phyloP scores from a whole-genome alignment of 2,329 filamentous ascomycete genomes.

The Pseudogymnoascus sp. region DNA sequence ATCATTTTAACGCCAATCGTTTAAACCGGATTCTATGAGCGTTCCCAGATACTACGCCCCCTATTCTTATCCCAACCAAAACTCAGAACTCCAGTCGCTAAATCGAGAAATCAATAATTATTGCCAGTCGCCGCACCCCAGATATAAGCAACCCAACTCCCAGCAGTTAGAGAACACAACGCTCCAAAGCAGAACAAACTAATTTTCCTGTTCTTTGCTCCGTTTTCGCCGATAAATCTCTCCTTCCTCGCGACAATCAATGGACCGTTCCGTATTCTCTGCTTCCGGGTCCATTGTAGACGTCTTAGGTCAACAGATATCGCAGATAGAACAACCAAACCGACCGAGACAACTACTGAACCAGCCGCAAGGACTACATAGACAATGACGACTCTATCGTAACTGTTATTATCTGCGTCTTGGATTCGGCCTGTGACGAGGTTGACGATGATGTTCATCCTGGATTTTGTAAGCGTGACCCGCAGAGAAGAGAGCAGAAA shows the following conservation, averaged over 20 bases:
- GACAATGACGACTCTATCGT: constrained; percentile 46
- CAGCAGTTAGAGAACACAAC: constrained; percentile 40
- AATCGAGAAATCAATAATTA: constrained; percentile 25
- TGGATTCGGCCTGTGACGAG: constrained; percentile 52
- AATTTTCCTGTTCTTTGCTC: constrained; percentile 34
- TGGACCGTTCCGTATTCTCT: constrained; percentile 39
- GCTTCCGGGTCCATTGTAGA: constrained; percentile 52
- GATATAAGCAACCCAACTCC: constrained; percentile 49
- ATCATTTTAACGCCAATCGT: too few species aligned
- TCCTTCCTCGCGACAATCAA: constrained; percentile 37
- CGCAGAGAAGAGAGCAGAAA: neutral
- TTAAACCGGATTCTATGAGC: neutral
- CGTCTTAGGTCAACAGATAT: constrained; percentile 37
- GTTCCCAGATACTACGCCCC: neutral
- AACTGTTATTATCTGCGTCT: constrained; percentile 48
- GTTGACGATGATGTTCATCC: constrained; percentile 53
- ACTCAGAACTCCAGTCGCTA: neutral
- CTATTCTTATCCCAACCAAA: neutral
- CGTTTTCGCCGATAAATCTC: constrained; percentile 32
- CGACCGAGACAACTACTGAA: constrained; percentile 38
- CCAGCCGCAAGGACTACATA: constrained; percentile 47
- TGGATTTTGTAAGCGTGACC: constrained; percentile 18
- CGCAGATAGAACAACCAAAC: constrained; percentile 34
- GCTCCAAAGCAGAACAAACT: constrained; percentile 37
- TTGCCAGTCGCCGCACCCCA: constrained; percentile 52